A percentile compares a stretch with the other conserved stretches of the same genome.
Conservation (phyloP, 129 eudicot species). For the Artemisia annua region DNA sequence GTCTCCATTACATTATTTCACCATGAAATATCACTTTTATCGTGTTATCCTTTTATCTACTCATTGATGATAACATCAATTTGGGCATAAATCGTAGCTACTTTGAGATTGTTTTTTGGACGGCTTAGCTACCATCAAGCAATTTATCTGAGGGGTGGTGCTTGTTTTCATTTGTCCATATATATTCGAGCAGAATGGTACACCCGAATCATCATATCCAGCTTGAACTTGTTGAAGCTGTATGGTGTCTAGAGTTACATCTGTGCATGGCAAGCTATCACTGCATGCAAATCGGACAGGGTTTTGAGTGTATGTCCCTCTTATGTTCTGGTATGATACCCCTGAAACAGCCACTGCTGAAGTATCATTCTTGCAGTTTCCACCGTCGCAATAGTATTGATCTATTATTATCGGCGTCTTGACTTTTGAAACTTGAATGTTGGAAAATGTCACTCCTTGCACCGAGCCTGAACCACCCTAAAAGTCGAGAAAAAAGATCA, state of each 20-base stretch:
- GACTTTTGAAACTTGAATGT: constrained; percentile 63
- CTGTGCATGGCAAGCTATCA: constrained; percentile 55
- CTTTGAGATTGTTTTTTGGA: constrained; percentile 21
- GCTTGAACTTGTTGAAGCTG: constrained; percentile 40
- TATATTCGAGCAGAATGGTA: constrained; percentile 53
- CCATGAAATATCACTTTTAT: not conserved
- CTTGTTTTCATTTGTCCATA: constrained; percentile 52
- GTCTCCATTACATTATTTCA: not conserved
- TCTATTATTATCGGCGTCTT: constrained; percentile 68
- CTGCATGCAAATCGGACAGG: constrained; percentile 76
- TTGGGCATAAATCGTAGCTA: constrained; percentile 36
- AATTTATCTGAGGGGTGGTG: constrained; percentile 52
- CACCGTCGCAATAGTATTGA: constrained; percentile 68
- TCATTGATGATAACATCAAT: constrained; percentile 12
- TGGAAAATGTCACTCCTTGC: constrained; percentile 60
- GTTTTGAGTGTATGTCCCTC: constrained; percentile 60
- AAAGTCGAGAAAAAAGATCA: not conserved
- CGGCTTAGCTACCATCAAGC: constrained; percentile 35
- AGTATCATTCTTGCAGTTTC: constrained; percentile 49
- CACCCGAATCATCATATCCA: constrained; percentile 18
- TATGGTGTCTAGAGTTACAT: constrained; percentile 46
- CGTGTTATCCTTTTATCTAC: not conserved
- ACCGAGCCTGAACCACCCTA: constrained; percentile 91
- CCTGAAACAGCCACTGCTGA: constrained; percentile 66
- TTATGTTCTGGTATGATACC: constrained; percentile 51